These are phyloP conservation scores for Cinnamomum micranthum DNA, from an alignment of 164 flowering plant species.

Conservation along the genomic window DNA sequence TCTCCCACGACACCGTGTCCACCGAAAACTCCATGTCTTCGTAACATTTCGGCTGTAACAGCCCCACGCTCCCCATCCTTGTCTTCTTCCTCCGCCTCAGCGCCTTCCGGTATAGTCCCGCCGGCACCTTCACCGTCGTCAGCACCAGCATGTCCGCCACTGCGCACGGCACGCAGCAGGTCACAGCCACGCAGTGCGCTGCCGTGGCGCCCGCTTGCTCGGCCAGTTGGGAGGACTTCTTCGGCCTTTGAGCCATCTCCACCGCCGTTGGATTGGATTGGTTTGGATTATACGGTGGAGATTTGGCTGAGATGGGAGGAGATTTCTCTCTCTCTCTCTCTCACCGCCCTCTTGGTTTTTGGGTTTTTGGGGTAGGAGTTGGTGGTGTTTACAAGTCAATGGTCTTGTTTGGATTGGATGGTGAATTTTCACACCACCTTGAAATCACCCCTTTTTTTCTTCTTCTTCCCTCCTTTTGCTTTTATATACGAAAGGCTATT, in stretches of 20 bases:
- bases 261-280: no score
- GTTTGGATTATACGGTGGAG: no score
- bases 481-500: no score
- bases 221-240: constrained; percentile 33
- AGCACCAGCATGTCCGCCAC: constrained; percentile 47
- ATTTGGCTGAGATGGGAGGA: no score
- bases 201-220: constrained; percentile 79
- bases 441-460: no score
- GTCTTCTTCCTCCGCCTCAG: constrained; percentile 14
- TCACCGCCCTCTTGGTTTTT: no score
- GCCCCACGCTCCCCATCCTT: background rate
- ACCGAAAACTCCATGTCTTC: background rate
- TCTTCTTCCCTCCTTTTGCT: no score
- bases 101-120: constrained; percentile 61
- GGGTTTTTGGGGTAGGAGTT: no score
- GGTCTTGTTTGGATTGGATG: no score
- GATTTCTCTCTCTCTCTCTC: no score
- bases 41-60: background rate
- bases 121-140: constrained; percentile 73
- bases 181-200: constrained; percentile 74
- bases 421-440: no score
- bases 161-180: constrained; percentile 83
- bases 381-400: no score
- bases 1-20: constrained; percentile 5
- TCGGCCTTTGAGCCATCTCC: background rate